A percentile compares a stretch with the other conserved stretches of the same genome.
Evolutionary conservation across 371 early-diverging fungal species (phyloP).

Genomic region (Nematocida sp.): DNA sequence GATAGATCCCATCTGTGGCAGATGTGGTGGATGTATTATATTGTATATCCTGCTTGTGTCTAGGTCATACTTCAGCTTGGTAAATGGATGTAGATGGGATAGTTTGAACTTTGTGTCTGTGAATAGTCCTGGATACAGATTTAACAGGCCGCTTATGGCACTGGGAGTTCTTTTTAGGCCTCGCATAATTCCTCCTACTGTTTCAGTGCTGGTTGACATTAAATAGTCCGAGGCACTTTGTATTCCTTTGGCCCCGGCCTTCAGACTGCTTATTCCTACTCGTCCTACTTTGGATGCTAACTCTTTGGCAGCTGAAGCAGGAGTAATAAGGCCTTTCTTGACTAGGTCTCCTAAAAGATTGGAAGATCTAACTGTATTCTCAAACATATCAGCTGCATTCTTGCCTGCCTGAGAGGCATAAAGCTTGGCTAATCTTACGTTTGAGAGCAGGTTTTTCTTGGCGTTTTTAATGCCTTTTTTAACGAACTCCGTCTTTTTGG

Average conservation of each 20-base stretch:
- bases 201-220: constrained; percentile 1
- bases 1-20: not conserved
- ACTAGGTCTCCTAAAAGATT: constrained; percentile 22
- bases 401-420: constrained; percentile 21
- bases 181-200: constrained; percentile 14
- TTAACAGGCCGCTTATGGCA: not conserved
- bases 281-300: not conserved
- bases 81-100: not conserved
- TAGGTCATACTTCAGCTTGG: not conserved
- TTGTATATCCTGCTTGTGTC: not conserved
- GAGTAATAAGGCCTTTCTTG: constrained; percentile 31
- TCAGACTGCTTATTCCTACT: not conserved
- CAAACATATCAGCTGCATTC: not conserved
- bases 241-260: not conserved
- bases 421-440: constrained; percentile 4
- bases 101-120: not conserved
- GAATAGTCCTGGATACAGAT: constrained; percentile 3
- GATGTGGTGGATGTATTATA: not conserved
- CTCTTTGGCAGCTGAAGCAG: constrained; percentile 24
- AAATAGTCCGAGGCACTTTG: constrained; percentile 32
- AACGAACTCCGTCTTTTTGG: not conserved
- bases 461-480: constrained; percentile 40
- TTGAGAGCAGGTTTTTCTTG: constrained; percentile 20
- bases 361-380: constrained; percentile 10
- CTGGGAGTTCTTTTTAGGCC: constrained; percentile 19